These are phyloP conservation scores for Daedaleopsis sinensis DNA, from an alignment of 768 basidiomycete species.

Conservation along the genomic window DNA sequence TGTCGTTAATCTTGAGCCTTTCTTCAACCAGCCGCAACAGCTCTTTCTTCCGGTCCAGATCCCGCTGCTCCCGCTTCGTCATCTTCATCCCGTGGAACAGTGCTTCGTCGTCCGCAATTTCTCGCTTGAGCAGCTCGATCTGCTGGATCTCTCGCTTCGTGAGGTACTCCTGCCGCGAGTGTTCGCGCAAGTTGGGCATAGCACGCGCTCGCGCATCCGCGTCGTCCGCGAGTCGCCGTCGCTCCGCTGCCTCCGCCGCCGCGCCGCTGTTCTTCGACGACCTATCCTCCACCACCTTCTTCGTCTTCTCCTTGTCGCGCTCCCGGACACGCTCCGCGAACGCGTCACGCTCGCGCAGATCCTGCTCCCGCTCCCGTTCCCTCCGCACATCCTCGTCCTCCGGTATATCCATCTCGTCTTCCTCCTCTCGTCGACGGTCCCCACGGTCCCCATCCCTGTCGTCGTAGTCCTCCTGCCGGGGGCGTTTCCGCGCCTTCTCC, in stretches of 20 bases:
- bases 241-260: conserved; percentile 80
- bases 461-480: conserved; percentile 47
- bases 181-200: conserved; percentile 78
- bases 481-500: conserved; percentile 69
- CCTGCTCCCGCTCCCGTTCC: conserved; percentile 77
- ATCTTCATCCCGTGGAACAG: conserved; percentile 91
- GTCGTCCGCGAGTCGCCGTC: conserved; percentile 78
- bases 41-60: conserved; percentile 92
- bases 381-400: conserved; percentile 75
- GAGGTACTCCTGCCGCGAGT: conserved; percentile 93
- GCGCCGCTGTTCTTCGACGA: conserved; percentile 76
- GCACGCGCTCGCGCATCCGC: conserved; percentile 46
- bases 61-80: conserved; percentile 77
- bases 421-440: conserved; percentile 34
- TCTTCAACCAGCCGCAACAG: conserved; percentile 91
- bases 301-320: conserved; percentile 83
- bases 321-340: conserved; percentile 88
- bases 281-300: conserved; percentile 90
- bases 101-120: conserved; percentile 93
- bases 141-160: conserved; percentile 96
- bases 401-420: conserved; percentile 44
- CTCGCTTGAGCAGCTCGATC: conserved; percentile 88
- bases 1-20: conserved; percentile 91
- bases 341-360: conserved; percentile 86
- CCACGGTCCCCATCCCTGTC: conserved; percentile 13